Conservation (phyloP, 768 basidiomycete genomes). For the Ramaria sp. region DNA sequence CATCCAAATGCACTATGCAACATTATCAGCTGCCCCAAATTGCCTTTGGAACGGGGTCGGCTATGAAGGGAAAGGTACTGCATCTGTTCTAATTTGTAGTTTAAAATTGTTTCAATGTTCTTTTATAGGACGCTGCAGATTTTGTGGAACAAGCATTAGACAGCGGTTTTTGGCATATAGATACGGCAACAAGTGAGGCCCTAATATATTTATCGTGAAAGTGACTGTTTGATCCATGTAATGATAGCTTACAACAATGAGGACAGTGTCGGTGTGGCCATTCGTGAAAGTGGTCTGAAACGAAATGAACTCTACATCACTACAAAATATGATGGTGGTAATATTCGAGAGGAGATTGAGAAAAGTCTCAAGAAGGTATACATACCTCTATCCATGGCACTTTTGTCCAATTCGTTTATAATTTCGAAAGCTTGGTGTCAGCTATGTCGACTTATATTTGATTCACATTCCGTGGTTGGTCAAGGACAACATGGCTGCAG, state of each 20-base stretch:
- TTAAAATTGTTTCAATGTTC: constrained; percentile 2
- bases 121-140: constrained; percentile 38
- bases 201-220: no score
- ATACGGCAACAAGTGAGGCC: constrained; percentile 31
- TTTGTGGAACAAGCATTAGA: constrained; percentile 50
- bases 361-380: constrained; percentile 30
- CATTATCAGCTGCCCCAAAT: not conserved
- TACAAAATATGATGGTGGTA: constrained; percentile 47
- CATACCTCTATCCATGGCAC: no score
- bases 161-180: constrained; percentile 50
- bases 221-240: no score
- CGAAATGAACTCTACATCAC: constrained; percentile 52
- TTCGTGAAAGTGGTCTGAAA: constrained; percentile 45
- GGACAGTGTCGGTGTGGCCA: constrained; percentile 40
- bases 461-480: constrained; percentile 52
- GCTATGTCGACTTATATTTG: constrained; percentile 62
- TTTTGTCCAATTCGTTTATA: no score
- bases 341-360: constrained; percentile 44
- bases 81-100: not conserved
- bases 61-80: not conserved
- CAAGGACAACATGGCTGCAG: constrained; percentile 45
- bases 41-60: not conserved
- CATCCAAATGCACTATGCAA: not conserved
- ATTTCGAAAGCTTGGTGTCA: constrained; percentile 26
- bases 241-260: constrained; percentile 41